A percentile compares a stretch with the other conserved stretches of the same genome.
Evolutionary conservation across 2,329 filamentous ascomycete genomes (phyloP).

Genomic region (Colletotrichum ledebouriae): DNA sequence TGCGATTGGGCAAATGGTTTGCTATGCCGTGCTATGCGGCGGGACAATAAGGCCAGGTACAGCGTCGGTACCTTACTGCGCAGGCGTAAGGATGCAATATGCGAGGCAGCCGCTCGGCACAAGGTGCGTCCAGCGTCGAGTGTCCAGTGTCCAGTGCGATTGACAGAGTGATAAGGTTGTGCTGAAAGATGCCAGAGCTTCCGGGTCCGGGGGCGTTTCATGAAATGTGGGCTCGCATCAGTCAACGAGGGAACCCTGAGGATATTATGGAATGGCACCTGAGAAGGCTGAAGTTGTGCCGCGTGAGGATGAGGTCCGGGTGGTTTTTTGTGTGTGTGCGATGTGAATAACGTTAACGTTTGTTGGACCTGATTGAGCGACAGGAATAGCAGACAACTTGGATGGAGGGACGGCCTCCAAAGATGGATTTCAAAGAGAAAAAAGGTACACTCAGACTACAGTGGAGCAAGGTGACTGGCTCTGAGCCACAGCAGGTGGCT

Average conservation of each 20-base stretch:
- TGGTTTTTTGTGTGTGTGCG: slow-evolving; percentile 35
- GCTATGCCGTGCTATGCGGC: slow-evolving; percentile 5
- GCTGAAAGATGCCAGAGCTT: slow-evolving; percentile 43
- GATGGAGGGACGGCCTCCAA: slow-evolving; percentile 19
- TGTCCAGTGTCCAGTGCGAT: background rate
- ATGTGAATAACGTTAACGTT: slow-evolving; percentile 30
- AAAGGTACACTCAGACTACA: slow-evolving; percentile 8
- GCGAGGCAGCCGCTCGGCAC: slow-evolving; percentile 31
- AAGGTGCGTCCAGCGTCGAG: slow-evolving; percentile 20
- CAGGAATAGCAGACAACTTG: slow-evolving; percentile 14
- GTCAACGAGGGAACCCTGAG: slow-evolving; percentile 30
- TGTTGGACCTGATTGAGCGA: slow-evolving; percentile 30
- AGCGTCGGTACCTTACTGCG: slow-evolving; percentile 10
- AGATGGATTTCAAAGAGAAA: no score
- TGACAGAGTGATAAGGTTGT: slow-evolving; percentile 38
- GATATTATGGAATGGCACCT: slow-evolving; percentile 22
- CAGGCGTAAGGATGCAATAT: slow-evolving; percentile 10
- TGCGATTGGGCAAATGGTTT: background rate
- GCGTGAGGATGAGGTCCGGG: slow-evolving; percentile 23
- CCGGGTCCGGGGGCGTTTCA: slow-evolving; percentile 43
- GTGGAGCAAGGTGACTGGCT: slow-evolving; percentile 35
- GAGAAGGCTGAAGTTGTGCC: slow-evolving; percentile 28
- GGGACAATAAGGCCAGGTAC: slow-evolving; percentile 7
- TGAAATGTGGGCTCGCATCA: slow-evolving; percentile 42
- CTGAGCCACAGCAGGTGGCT: slow-evolving; percentile 39